Base-by-base conservation (phyloP, 495 filamentous ascomycete species). In the Podospora fimiseda region DNA sequence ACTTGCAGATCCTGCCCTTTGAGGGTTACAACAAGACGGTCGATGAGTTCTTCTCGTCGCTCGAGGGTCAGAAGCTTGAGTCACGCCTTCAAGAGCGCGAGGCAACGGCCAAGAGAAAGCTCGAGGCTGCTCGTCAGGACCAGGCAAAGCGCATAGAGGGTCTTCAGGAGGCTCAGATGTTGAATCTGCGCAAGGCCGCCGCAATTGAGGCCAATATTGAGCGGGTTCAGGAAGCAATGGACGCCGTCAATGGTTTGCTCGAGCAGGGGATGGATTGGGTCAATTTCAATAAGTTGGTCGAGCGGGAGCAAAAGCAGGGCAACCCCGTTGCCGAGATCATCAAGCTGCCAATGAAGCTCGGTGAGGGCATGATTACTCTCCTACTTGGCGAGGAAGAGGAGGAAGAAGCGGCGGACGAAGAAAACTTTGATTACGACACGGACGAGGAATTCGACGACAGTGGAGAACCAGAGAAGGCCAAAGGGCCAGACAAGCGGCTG, bases 261-360 rank as follows among this genome's bases (percentile, higher is more conserved):
- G 81, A 81, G 7, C 90, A 96, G 61, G 91, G 90, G 6, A 96
- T 96, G 92, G 93, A 97, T 59, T 98, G 93, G 93, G 82, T 86
- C 9, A 87, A 95, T 50, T 88, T 96, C 61, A 89, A 83, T 8
- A 84, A 83, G 22, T 73, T 98, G 57, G 86, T 98, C 42, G 89
- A 96, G 60, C 77, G 86, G 60, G 91, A 97, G 64, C 85, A 94
- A 60, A 77, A 71, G 48, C 75, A 83, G 50, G 75, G 84, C 13
- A 98, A 98, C 58, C 81, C 87, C 0, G 90, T 96, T 16, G 93
- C 93, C 6, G 77, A 86, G 56, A 84, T 88, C 16, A 95, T 98
- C 55, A 88, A 89, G 61, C 67, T 94, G 8, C 93, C 93, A 0
- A 71, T 98, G 49, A 95, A 92, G 65, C 75, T 98, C 2, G 75